Evolutionary conservation across 2,329 filamentous ascomycete species (phyloP), one percentile per base, ranked within the genome.

Genomic region (Penicillium concentricum): DNA sequence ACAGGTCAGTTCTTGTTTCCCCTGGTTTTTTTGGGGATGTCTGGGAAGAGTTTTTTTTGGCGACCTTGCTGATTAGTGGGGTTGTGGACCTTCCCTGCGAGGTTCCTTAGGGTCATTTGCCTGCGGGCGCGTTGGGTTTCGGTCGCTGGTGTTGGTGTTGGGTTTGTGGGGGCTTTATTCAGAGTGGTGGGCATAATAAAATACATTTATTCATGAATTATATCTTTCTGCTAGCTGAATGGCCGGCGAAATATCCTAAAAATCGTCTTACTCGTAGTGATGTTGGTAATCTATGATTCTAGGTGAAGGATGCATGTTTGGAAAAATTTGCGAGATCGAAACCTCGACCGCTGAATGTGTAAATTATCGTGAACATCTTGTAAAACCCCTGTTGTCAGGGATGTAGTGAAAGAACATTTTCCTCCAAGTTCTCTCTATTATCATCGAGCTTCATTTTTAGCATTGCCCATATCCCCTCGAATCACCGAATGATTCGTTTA

Each of bases 1-100:
- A 32, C 12, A 78, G 74, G 80, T 84, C 69, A 78, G 83, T 83
- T 61, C 60, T 46, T 58, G 26, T 56, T 57, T 57, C 39, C 44
- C 46, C 32, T 41, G 2, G 42, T 30, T 38, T 46, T 47, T 52
- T 44, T 59, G 42, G 51, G 54, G 57, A 53, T 41, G 47, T 18
- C 62, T 67, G 64, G 48, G 62, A 66, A 65, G 62, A 51, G 57
- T 57, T 58, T 60, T 61, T 65, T 62, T 58, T 54, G 54, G 61
- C 64, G 58, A 68, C 73, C 70, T 66, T 71, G 65, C 74, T 76
- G 71, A 76, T 72, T 66, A 54, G 64, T 67, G 62, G 61, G 67
- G 65, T 64, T 60, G 58, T 57, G 58, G 59, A 52, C 60, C 57
- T 22, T 60, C 48, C 46, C 45, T 53, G 20, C 49, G 59, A 54